phyloP scores from a whole-genome alignment of 352 stramenopile species.

The Pythium utonaiense region DNA sequence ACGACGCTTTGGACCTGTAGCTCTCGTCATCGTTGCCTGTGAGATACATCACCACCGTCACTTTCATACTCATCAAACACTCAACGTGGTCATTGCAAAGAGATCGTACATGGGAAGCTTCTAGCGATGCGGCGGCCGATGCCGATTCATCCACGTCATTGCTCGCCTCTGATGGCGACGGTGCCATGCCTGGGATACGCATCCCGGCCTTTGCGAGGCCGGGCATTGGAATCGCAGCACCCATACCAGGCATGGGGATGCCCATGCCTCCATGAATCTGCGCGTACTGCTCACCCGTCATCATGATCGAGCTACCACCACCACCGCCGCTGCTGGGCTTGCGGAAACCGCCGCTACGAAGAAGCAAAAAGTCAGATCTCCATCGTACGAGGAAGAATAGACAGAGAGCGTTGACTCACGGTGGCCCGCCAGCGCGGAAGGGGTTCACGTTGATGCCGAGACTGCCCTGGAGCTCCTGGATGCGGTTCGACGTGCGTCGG shows the following conservation, averaged over 20 bases:
- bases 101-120: constrained; percentile 62
- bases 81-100: not conserved
- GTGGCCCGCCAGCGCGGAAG: constrained; percentile 47
- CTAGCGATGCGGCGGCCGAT: constrained; percentile 27
- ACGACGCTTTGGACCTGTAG: constrained; percentile 70
- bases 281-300: constrained; percentile 78
- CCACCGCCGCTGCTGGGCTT: constrained; percentile 26
- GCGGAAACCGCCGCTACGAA: constrained; percentile 32
- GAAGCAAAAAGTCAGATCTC: too few species aligned
- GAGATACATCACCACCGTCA: not conserved
- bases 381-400: too few species aligned
- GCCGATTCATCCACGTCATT: constrained; percentile 24
- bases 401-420: too few species aligned
- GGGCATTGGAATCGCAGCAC: constrained; percentile 78
- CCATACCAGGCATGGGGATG: constrained; percentile 79
- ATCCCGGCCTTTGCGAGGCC: constrained; percentile 67
- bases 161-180: constrained; percentile 14
- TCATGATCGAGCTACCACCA: constrained; percentile 68
- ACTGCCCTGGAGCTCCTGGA: constrained; percentile 75
- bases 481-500: constrained; percentile 42
- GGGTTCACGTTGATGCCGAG: constrained; percentile 85
- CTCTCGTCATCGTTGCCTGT: constrained; percentile 74
- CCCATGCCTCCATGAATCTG: constrained; percentile 64
- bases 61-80: not conserved
- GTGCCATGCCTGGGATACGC: constrained; percentile 61